A percentile compares a stretch with the other conserved stretches of the same genome.
phyloP scores from a whole-genome alignment of 331 rosid genomes.

The Arachis monticola region DNA sequence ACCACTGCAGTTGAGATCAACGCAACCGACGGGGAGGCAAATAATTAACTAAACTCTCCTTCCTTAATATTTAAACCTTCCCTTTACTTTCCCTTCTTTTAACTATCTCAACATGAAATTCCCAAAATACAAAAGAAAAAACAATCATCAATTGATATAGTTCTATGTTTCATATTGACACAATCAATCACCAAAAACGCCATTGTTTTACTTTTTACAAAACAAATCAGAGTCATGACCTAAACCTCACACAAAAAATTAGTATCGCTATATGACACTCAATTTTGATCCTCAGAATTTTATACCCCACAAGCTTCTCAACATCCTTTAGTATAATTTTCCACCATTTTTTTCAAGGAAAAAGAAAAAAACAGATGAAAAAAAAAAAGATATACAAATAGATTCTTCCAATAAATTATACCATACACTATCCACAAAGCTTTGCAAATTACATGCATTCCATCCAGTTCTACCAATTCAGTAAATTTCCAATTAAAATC shows the following conservation, averaged over 20 bases:
- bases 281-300: too few species aligned
- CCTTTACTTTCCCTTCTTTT: background rate
- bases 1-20: too few species aligned
- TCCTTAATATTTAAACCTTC: background rate
- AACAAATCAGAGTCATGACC: constrained; percentile 3
- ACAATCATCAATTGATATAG: background rate
- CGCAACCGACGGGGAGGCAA: too few species aligned
- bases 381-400: too few species aligned
- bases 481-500: background rate
- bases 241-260: constrained; percentile 5
- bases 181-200: constrained; percentile 2
- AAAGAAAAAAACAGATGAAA: too few species aligned
- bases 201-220: background rate
- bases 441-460: background rate
- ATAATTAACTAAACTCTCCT: background rate
- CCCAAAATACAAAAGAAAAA: background rate
- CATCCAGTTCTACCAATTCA: background rate
- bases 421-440: constrained; percentile 2
- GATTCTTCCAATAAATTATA: too few species aligned
- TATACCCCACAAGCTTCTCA: too few species aligned
- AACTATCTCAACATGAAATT: background rate
- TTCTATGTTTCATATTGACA: background rate
- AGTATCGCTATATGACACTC: background rate
- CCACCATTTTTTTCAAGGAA: too few species aligned
- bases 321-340: too few species aligned